Evolutionary conservation across 1,139 yeast genomes (phyloP).

Genomic region (Kodamaea arcana): DNA sequence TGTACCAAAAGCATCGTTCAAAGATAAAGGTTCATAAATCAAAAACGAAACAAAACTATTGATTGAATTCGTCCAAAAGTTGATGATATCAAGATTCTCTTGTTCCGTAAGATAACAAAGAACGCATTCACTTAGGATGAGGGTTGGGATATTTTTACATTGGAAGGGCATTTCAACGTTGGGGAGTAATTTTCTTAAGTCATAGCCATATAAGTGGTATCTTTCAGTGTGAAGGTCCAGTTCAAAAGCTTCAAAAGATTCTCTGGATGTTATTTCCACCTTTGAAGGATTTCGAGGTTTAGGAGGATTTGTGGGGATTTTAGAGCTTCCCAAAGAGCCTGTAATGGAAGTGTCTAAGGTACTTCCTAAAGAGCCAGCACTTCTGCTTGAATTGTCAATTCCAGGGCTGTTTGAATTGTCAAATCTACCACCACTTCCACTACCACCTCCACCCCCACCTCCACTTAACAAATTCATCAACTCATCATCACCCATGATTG

Average conservation of each 20-base stretch:
- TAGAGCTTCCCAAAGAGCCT: too few species aligned
- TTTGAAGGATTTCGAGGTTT: not conserved
- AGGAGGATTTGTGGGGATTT: too few species aligned
- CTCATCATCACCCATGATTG: slow-evolving; percentile 34
- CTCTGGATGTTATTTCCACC: slow-evolving; percentile 15
- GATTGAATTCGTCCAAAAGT: slow-evolving; percentile 28
- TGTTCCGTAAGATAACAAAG: slow-evolving; percentile 70
- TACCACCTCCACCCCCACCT: slow-evolving; percentile 8
- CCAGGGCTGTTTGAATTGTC: too few species aligned
- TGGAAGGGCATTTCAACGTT: slow-evolving; percentile 16
- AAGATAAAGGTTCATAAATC: slow-evolving; percentile 84
- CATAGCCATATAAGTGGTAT: slow-evolving; percentile 55
- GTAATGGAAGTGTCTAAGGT: too few species aligned
- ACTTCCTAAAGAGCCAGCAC: too few species aligned
- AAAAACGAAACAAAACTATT: slow-evolving; percentile 36
- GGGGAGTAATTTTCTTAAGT: slow-evolving; percentile 39
- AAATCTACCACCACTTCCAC: slow-evolving; percentile 4
- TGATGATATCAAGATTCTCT: slow-evolving; percentile 51
- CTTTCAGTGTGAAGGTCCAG: slow-evolving; percentile 37
- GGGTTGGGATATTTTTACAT: slow-evolving; percentile 51
- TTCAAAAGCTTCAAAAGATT: slow-evolving; percentile 21
- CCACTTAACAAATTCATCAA: slow-evolving; percentile 19
- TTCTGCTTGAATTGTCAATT: too few species aligned
- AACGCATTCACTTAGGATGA: slow-evolving; percentile 84
- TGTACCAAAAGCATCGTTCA: slow-evolving; percentile 68